Evolutionary conservation across 2,329 filamentous ascomycete genomes (phyloP).

Genomic region (Paecilomyces sp.): DNA sequence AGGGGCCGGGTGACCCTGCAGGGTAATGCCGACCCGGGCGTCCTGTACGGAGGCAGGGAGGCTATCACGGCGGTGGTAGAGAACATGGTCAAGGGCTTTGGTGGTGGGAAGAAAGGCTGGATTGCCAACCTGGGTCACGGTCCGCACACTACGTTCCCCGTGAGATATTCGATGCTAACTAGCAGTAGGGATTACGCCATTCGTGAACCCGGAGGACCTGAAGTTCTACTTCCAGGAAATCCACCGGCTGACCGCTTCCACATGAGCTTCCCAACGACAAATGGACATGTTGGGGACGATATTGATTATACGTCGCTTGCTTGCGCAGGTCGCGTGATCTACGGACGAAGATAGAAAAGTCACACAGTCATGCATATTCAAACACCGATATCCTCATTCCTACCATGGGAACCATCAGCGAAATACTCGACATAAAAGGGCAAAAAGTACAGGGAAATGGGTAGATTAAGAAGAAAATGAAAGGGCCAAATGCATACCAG

Average conservation of each 20-base stretch:
- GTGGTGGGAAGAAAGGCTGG: constrained; percentile 80
- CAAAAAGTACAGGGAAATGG: constrained; percentile 1
- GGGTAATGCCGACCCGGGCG: constrained; percentile 91
- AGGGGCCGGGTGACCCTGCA: constrained; percentile 75
- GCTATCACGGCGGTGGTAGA: constrained; percentile 77
- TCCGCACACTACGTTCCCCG: constrained; percentile 23
- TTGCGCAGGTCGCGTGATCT: not conserved
- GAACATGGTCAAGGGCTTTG: constrained; percentile 81
- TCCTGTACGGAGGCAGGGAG: constrained; percentile 76
- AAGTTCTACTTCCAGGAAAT: constrained; percentile 93
- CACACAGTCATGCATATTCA: constrained; percentile 18
- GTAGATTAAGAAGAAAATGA: constrained; percentile 3
- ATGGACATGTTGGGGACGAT: not conserved
- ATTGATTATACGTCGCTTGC: not conserved
- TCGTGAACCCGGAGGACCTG: constrained; percentile 87
- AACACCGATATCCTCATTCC: constrained; percentile 55
- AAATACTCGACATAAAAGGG: constrained; percentile 1
- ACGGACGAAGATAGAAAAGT: not conserved
- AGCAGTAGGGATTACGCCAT: constrained; percentile 73
- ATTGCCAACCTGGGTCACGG: constrained; percentile 96
- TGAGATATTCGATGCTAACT: constrained; percentile 13
- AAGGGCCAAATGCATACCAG: constrained; percentile 47
- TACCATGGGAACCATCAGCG: constrained; percentile 19
- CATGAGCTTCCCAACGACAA: not conserved
- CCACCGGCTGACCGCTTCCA: constrained; percentile 50